Evolutionary conservation across 2,329 filamentous ascomycete genomes (phyloP), one percentile per base, ranked within the genome.

Genomic region (Paecilomyces sp.): DNA sequence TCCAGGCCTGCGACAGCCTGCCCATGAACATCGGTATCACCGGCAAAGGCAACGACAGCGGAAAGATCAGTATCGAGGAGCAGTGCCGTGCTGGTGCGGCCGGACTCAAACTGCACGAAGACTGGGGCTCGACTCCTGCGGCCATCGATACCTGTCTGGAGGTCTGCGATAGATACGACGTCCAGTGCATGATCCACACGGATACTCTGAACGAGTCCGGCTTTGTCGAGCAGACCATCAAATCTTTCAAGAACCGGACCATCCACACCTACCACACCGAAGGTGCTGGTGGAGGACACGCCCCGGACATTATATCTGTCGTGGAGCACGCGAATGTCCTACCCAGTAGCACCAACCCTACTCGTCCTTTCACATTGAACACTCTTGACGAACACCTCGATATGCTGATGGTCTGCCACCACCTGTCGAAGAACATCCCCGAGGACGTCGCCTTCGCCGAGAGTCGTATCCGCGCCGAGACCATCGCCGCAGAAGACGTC

Each of bases 381-480:
- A 97, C 93, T 0, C 83, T 97, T 0, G 93, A 97, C 70, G 93
- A 97, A 76, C 93, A 97, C 76, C 84, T 97, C 13, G 93, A 97
- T 78, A 97, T 97, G 93, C 80, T 97, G 54, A 97, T 97, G 93
- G 91, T 96, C 41, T 97, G 93, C 80, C 93, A 97, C 75, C 93
- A 97, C 71, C 80, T 97, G 9, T 92, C 88, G 57, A 91, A 90
- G 75, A 88, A 96, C 75, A 97, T 97, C 61, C 91, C 92, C 60
- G 93, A 97, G 77, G 93, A 97, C 72, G 89, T 97, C 13, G 92
- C 92, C 1, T 97, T 97, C 70, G 93, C 93, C 55, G 93, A 97
- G 78, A 91, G 87, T 36, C 90, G 93, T 47, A 97, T 97, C 75
- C 89, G 93, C 60, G 91, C 91, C 64, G 92, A 97, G 78, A 97